phyloP scores from a whole-genome alignment of 2,329 filamentous ascomycete species.

The Dendrostoma leiphaemia region DNA sequence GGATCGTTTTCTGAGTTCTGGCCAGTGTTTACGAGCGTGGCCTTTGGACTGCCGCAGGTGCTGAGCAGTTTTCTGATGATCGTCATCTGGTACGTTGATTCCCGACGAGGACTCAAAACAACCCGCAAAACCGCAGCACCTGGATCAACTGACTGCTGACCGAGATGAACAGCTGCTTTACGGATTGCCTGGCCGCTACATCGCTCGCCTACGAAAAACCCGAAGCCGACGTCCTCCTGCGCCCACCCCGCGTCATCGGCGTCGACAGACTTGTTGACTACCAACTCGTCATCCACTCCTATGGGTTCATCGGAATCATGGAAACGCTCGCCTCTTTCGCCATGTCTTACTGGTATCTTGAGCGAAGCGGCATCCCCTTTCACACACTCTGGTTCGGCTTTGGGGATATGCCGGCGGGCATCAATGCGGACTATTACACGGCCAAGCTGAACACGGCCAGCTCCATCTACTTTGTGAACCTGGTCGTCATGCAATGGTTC shows the following conservation, averaged over 20 bases:
- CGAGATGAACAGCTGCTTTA: constrained; percentile 73
- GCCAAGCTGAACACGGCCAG: constrained; percentile 61
- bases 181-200: constrained; percentile 71
- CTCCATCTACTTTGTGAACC: constrained; percentile 76
- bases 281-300: constrained; percentile 70
- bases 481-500: constrained; percentile 82
- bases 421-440: constrained; percentile 53
- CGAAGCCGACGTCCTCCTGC: constrained; percentile 71
- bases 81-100: constrained; percentile 51
- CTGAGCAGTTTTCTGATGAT: constrained; percentile 73
- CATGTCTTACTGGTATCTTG: constrained; percentile 66
- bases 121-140: no score
- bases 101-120: no score
- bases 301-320: constrained; percentile 66
- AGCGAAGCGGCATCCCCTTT: constrained; percentile 64
- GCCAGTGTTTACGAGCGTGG: constrained; percentile 71
- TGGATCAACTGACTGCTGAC: no score
- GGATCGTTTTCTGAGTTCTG: constrained; percentile 74
- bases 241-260: constrained; percentile 65
- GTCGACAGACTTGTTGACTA: constrained; percentile 72
- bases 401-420: constrained; percentile 47
- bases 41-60: constrained; percentile 71
- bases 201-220: constrained; percentile 74
- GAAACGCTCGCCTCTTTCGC: constrained; percentile 60
- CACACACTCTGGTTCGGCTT: constrained; percentile 66